A percentile compares a stretch with the other conserved stretches of the same genome.
phyloP scores from a whole-genome alignment of 208 protist species.

The Endotrypanum monterogeii region DNA sequence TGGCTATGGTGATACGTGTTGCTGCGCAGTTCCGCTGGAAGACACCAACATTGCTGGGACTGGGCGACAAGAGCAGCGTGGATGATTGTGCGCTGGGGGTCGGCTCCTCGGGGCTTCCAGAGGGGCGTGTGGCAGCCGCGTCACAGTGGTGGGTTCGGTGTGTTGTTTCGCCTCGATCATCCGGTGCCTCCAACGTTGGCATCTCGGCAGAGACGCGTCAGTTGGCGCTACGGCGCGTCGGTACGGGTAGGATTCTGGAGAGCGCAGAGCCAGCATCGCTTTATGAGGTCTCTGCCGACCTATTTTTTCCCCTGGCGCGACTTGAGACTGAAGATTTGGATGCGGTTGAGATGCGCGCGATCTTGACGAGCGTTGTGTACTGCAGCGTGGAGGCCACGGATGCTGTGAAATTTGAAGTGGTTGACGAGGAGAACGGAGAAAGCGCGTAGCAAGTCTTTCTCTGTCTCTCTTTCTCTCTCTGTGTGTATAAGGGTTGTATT shows the following conservation, averaged over 20 bases:
- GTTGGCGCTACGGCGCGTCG: constrained; percentile 36
- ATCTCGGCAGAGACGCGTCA: constrained; percentile 13
- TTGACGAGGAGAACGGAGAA: constrained; percentile 1
- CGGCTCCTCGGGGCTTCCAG: neutral
- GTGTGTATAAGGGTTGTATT: neutral
- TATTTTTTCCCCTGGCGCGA: constrained; percentile 34
- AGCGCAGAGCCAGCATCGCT: neutral
- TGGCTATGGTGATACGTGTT: constrained; percentile 52
- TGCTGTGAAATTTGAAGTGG: constrained; percentile 29
- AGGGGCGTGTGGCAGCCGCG: neutral
- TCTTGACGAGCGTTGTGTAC: constrained; percentile 39
- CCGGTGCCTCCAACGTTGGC: neutral
- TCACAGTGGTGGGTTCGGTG: constrained; percentile 34
- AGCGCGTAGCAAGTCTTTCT: neutral
- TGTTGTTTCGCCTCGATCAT: constrained; percentile 11
- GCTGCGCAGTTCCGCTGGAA: constrained; percentile 39
- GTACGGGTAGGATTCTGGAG: neutral
- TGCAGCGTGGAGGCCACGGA: constrained; percentile 27
- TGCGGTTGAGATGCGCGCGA: constrained; percentile 35
- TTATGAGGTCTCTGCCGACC: constrained; percentile 11
- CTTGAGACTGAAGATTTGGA: constrained; percentile 41
- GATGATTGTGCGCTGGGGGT: constrained; percentile 1
- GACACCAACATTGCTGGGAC: constrained; percentile 9
- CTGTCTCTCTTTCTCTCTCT: neutral
- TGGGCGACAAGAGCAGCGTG: constrained; percentile 7